Evolutionary conservation across 495 filamentous ascomycete genomes (phyloP), one percentile per base, ranked within the genome.

Genomic region (Margaritispora aquatica): DNA sequence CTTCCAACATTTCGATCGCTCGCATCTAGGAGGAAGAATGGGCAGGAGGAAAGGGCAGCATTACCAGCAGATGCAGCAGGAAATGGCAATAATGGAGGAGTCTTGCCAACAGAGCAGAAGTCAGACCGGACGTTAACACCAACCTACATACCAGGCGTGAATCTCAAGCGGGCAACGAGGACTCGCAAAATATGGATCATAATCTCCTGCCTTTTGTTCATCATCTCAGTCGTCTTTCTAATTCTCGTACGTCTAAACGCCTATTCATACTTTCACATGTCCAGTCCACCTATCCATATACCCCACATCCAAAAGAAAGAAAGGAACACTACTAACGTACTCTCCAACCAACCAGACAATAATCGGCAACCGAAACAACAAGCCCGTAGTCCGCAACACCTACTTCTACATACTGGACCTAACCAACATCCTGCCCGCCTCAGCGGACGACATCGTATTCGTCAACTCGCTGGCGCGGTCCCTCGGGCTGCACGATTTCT

Each of bases 401-500:
- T 96, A 88, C 72, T 96, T 96, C 73, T 83, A 92, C 67, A 84
- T 84, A 64, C 80, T 96, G 57, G 80, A 94, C 73, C 80, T 96
- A n/a, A 78, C 85, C 70, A 80, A 94, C 63, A 88, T 97, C 68
- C 85, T 96, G 54, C 82, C 90, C 17, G 89, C 90, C 22, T 88
- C 92, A 65, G 86, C 84, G 24, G 74, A 74, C 4, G 55, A 61
- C 26, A 48, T 65, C 21, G 13, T 23, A 5, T 76, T 96, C 13
- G 88, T 96, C 73, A 96, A 96, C 74, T 87, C 79, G 55, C 90
- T 96, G 58, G 92, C 92, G n/a, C 88, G 87, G 41, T 86, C 86
- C 11, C 80, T 97, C 51, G 92, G 92, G 7, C 76, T 96, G 19
- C 89, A 95, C 63, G 92, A 96, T 73, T 97, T 94, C 73, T 97